A percentile compares a stretch with the other conserved stretches of the same genome.
Conservation (phyloP, 2,329 filamentous ascomycete species). For the Claviceps purpurea region DNA sequence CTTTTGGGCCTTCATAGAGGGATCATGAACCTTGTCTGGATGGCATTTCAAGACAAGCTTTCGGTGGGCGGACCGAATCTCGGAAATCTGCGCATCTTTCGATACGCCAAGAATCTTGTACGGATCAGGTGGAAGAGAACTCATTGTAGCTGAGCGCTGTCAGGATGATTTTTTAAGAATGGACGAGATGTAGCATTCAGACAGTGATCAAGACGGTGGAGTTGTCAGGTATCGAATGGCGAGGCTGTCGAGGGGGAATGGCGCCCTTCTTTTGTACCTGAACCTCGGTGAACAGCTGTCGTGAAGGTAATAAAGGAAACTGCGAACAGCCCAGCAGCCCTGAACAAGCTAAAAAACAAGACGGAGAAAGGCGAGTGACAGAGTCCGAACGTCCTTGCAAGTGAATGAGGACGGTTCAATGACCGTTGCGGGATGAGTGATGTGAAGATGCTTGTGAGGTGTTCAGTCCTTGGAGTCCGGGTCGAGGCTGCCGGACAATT, state of each 20-base stretch:
- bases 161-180: background rate
- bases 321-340: background rate
- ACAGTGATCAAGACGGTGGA: background rate
- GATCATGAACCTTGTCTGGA: conserved; percentile 79
- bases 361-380: no score
- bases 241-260: background rate
- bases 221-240: background rate
- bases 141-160: conserved; percentile 22
- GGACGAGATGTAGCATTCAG: background rate
- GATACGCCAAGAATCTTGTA: conserved; percentile 65
- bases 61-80: conserved; percentile 68
- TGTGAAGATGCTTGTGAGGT: background rate
- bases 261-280: background rate
- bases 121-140: conserved; percentile 53
- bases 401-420: background rate
- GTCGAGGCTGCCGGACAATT: conserved; percentile 5
- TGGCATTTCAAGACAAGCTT: conserved; percentile 83
- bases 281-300: background rate
- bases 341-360: background rate
- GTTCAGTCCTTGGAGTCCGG: conserved; percentile 2
- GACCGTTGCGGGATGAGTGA: conserved; percentile 2
- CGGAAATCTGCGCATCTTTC: conserved; percentile 53
- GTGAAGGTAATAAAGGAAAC: background rate
- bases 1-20: conserved; percentile 61
- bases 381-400: background rate